Conservation (phyloP, 352 stramenopile genomes). For the Globisporangium sylvaticum region DNA sequence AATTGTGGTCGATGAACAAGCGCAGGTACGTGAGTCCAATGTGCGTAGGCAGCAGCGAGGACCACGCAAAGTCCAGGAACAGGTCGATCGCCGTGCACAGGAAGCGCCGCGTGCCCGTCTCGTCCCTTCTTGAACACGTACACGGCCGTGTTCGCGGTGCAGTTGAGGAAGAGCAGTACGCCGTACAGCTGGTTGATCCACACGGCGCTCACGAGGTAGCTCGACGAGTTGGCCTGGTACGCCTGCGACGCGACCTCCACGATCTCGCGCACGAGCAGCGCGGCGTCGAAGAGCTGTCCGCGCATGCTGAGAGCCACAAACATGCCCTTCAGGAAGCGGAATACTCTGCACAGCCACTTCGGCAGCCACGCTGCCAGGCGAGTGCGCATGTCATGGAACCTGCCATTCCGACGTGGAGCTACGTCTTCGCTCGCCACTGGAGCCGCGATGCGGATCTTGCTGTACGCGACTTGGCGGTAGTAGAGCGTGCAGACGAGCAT, state of each 20-base stretch:
- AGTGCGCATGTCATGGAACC: not conserved
- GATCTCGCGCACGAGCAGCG: constrained; percentile 22
- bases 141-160: constrained; percentile 20
- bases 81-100: constrained; percentile 23
- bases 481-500: constrained; percentile 12
- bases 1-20: constrained; percentile 16
- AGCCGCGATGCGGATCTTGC: not conserved
- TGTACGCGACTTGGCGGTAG: constrained; percentile 9
- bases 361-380: not conserved
- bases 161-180: constrained; percentile 24
- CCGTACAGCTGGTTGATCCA: constrained; percentile 35
- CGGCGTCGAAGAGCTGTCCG: constrained; percentile 21
- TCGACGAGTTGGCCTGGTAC: constrained; percentile 26
- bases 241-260: constrained; percentile 23
- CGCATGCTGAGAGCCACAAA: constrained; percentile 18
- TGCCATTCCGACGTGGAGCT: not conserved
- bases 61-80: constrained; percentile 26
- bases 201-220: constrained; percentile 21
- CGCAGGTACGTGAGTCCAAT: constrained; percentile 26
- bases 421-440: not conserved
- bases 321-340: not conserved
- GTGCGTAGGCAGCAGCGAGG: constrained; percentile 25
- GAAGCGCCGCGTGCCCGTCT: constrained; percentile 22
- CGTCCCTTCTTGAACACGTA: constrained; percentile 19
- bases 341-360: not conserved